Conservation (phyloP, 352 stramenopile genomes). For the Globisporangium alternatum region DNA sequence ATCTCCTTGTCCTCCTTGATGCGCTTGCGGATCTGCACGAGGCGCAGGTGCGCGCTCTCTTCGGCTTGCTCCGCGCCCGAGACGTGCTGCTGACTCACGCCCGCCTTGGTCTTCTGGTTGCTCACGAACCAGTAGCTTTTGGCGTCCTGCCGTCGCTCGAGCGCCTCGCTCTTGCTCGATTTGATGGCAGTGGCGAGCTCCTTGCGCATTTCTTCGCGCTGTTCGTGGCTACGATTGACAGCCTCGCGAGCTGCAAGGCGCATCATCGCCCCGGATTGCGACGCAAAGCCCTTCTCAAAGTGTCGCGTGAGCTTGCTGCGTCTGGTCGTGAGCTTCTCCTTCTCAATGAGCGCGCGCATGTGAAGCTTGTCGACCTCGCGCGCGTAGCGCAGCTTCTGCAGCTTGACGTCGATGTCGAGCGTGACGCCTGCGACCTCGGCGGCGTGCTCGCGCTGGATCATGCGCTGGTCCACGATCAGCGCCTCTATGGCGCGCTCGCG, state of each 20-base stretch:
- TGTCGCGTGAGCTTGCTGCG: constrained; percentile 40
- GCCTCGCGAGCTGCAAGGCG: constrained; percentile 43
- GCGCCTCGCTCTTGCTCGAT: constrained; percentile 33
- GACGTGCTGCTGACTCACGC: constrained; percentile 16
- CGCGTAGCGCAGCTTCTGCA: constrained; percentile 63
- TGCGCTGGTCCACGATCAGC: constrained; percentile 63
- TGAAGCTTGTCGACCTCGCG: constrained; percentile 47
- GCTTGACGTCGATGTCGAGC: constrained; percentile 65
- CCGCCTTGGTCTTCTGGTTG: constrained; percentile 48
- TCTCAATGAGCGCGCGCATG: constrained; percentile 39
- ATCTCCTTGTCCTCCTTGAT: constrained; percentile 71
- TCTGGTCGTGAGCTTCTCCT: constrained; percentile 39
- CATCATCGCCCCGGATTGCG: constrained; percentile 68
- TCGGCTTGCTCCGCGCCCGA: constrained; percentile 18
- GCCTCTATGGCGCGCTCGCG: constrained; percentile 60
- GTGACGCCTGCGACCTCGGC: constrained; percentile 54
- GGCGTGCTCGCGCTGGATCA: constrained; percentile 58
- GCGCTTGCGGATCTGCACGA: constrained; percentile 29
- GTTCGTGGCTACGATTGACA: constrained; percentile 31
- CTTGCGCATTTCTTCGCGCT: constrained; percentile 30
- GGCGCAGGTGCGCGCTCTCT: constrained; percentile 20
- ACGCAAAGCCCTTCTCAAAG: constrained; percentile 53
- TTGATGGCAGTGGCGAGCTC: constrained; percentile 25
- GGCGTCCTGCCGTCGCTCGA: constrained; percentile 43
- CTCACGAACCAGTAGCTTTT: constrained; percentile 69